Base-by-base conservation (phyloP, 2,329 filamentous ascomycete species). In the Dryadomyces quercus-mongolicae region DNA sequence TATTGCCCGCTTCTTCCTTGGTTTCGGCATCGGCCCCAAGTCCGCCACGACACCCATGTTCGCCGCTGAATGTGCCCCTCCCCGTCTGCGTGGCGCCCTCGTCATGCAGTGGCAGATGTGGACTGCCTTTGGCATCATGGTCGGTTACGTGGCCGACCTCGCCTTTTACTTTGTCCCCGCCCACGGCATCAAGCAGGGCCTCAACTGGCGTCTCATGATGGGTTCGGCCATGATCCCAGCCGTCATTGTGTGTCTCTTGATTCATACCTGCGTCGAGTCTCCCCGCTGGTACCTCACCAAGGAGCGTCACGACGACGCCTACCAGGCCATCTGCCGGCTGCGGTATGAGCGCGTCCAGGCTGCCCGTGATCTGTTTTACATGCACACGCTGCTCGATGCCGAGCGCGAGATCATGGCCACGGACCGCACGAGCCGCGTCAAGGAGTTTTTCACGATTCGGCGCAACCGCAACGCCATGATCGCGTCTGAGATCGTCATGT, bases 11-110 rank as follows among this genome's bases (percentile, higher is more conserved):
- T 86, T 89, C 63, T 69, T 75, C 21, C 74, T 89, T 21, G 86
- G 86, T 0, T 75, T 89, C 22, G 84, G 82, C 1, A 85, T 88
- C 53, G 84, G 84, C 0, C 78, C 82, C 20, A 87, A 87, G 65
- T 80, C 80, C 1, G 81, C 83, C 0, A 88, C 85, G 0, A 82
- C 84, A 5, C 70, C 58, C 34, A 56, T 88, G 40, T 86, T 85
- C 58, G 81, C 82, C 0, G 84, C 84, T 2, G 84, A 88, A 64
- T 83, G 76, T 43, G 77, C 81, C 0, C 84, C 84, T 0, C 78
- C 82, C 0, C 68, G 66, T 45, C 79, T 86, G 47, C 77, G 84
- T 55, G 84, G 84, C 51, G 84, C 82, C 1, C 70, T 88, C 5
- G 83, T 86, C 38, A 89, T 89, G 85, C 64, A 66, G 68, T 74